Evolutionary conservation across 2,329 filamentous ascomycete species (phyloP).

Genomic region (Ophiostoma sp.): DNA sequence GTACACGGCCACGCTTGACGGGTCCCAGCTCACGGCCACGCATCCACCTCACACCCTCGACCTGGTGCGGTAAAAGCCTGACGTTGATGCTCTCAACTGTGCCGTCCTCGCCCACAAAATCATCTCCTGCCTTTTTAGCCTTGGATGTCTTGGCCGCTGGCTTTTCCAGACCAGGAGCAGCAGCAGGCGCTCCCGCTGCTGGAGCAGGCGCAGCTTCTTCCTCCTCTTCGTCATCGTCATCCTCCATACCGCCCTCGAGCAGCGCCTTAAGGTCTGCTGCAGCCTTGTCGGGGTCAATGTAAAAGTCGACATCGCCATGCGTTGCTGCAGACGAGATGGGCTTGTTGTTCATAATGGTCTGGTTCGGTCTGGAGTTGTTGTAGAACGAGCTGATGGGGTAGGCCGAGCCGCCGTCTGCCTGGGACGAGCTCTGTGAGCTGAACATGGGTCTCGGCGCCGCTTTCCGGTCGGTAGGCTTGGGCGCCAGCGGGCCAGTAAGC

Average conservation of each 20-base stretch:
- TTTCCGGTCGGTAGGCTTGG: constrained; percentile 45
- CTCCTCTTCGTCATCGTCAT: constrained; percentile 56
- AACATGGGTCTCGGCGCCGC: constrained; percentile 46
- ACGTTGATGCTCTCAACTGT: constrained; percentile 74
- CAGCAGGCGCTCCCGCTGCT: background rate
- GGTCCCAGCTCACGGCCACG: constrained; percentile 81
- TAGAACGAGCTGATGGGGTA: constrained; percentile 29
- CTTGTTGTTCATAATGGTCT: constrained; percentile 13
- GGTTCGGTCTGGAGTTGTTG: constrained; percentile 27
- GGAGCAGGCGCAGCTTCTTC: constrained; percentile 23
- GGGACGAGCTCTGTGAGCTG: constrained; percentile 38
- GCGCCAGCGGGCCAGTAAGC: constrained; percentile 44
- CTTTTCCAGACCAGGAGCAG: constrained; percentile 25
- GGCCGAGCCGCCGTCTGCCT: constrained; percentile 27
- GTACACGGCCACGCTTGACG: constrained; percentile 72
- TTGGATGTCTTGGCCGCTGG: constrained; percentile 51
- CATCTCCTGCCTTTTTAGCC: constrained; percentile 42
- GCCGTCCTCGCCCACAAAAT: constrained; percentile 40
- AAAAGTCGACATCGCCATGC: constrained; percentile 38
- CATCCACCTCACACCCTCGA: constrained; percentile 95
- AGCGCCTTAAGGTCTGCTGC: constrained; percentile 73
- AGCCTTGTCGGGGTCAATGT: constrained; percentile 66
- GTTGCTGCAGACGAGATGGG: constrained; percentile 6
- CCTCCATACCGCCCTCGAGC: constrained; percentile 75
- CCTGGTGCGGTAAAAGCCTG: constrained; percentile 85